phyloP scores from a whole-genome alignment of 768 basidiomycete species.

The Russula lepida region DNA sequence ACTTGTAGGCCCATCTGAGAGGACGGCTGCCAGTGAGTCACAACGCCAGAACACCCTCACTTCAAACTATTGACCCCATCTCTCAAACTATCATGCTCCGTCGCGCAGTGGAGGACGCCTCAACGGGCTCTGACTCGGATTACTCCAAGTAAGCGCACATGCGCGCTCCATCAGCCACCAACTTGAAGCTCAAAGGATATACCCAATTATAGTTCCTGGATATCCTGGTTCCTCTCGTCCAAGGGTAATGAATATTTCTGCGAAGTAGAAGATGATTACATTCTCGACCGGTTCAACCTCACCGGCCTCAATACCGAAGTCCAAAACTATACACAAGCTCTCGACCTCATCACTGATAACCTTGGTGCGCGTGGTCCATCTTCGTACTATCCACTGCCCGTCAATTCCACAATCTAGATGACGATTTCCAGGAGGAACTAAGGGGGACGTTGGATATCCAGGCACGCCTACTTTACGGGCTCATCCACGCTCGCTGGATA shows the following conservation, averaged over 20 bases:
- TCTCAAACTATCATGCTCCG: constrained; percentile 27
- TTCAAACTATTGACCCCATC: not conserved
- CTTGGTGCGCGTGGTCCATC: constrained; percentile 50
- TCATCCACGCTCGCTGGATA: constrained; percentile 96
- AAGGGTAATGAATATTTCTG: constrained; percentile 99
- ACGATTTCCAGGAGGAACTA: constrained; percentile 89
- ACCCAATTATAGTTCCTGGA: constrained; percentile 54
- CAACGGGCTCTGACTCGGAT: constrained; percentile 90
- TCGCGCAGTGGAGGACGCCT: constrained; percentile 70
- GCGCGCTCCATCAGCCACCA: not conserved
- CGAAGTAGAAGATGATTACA: constrained; percentile 98
- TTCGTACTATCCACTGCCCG: not conserved
- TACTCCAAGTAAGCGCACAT: constrained; percentile 73
- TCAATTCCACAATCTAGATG: constrained; percentile 43
- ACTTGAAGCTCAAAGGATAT: constrained; percentile 14
- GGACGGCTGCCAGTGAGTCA: constrained; percentile 8
- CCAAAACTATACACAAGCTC: constrained; percentile 85
- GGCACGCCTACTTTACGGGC: constrained; percentile 86
- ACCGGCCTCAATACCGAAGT: constrained; percentile 97
- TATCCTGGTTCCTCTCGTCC: constrained; percentile 93
- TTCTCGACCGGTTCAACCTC: constrained; percentile 95
- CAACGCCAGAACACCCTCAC: not conserved
- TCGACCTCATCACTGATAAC: constrained; percentile 94
- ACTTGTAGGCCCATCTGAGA: not conserved
- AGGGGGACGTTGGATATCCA: constrained; percentile 89